phyloP scores from a whole-genome alignment of 2,329 filamentous ascomycete genomes.

The Trichophyton mentagrophytes region DNA sequence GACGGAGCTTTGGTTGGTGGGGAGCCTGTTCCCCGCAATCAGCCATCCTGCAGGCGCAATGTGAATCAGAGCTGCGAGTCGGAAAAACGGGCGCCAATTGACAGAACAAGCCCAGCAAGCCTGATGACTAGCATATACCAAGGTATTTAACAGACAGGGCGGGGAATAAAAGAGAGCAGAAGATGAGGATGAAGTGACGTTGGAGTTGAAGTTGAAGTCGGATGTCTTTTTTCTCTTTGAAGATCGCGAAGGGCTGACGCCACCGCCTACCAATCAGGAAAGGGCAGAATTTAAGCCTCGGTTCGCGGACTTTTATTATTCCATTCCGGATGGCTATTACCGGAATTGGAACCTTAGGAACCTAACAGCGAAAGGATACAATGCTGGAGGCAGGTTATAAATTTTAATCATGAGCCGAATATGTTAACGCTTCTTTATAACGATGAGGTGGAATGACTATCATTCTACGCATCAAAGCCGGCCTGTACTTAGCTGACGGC shows the following conservation, averaged over 20 bases:
- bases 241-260: background rate
- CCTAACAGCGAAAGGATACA: too few species aligned
- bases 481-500: background rate
- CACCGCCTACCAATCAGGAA: conserved; percentile 1
- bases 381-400: too few species aligned
- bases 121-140: background rate
- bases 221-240: background rate
- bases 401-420: too few species aligned
- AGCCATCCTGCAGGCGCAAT: conserved; percentile 5
- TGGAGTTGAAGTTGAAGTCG: background rate
- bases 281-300: background rate
- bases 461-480: background rate
- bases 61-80: background rate
- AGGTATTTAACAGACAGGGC: background rate
- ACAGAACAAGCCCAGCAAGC: background rate
- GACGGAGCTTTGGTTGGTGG: conserved; percentile 10
- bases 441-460: background rate
- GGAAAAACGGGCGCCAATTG: background rate
- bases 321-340: background rate
- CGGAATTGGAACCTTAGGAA: background rate
- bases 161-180: background rate
- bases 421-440: background rate
- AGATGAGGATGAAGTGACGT: background rate
- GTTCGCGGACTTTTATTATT: background rate
- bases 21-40: conserved; percentile 5